phyloP scores from a whole-genome alignment of 148 eudicot genomes.

The Rhododendron ovatum region DNA sequence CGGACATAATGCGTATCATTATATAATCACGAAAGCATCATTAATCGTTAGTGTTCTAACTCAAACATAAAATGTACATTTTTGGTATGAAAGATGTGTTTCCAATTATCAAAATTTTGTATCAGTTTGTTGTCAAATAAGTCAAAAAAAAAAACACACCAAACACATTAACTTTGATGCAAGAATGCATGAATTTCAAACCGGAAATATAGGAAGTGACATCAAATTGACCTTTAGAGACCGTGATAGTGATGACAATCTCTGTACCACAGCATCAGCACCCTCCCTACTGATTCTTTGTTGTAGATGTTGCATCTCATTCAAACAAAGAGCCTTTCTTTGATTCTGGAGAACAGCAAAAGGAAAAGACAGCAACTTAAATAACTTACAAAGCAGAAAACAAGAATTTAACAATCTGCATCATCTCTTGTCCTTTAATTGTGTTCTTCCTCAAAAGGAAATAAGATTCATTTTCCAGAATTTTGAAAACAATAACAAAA shows the following conservation, averaged over 20 bases:
- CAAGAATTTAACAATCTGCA: not conserved
- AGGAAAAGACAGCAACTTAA: not conserved
- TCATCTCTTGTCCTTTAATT: not conserved
- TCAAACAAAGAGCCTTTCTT: slow-evolving; percentile 19
- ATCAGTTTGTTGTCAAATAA: not conserved
- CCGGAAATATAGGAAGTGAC: not conserved
- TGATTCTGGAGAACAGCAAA: slow-evolving; percentile 24
- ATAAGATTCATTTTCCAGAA: not conserved
- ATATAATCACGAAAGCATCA: not conserved
- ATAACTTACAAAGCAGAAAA: not conserved
- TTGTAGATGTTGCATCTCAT: slow-evolving; percentile 24
- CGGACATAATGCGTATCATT: not conserved
- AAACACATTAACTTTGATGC: not conserved
- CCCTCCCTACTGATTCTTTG: slow-evolving; percentile 21
- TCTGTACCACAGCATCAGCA: slow-evolving; percentile 19
- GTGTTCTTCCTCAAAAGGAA: not conserved
- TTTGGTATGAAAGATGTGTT: not conserved
- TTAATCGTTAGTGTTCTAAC: not conserved
- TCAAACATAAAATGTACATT: not conserved
- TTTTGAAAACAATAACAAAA: not conserved
- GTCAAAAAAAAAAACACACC: not conserved
- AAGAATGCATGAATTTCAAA: not conserved
- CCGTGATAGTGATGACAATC: slow-evolving; percentile 23
- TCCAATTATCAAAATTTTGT: not conserved
- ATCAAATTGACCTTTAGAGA: slow-evolving; percentile 23